These are phyloP conservation scores for Leccinum solheimii DNA, from an alignment of 1,284 basidiomycete genomes.

Conservation along the genomic window DNA sequence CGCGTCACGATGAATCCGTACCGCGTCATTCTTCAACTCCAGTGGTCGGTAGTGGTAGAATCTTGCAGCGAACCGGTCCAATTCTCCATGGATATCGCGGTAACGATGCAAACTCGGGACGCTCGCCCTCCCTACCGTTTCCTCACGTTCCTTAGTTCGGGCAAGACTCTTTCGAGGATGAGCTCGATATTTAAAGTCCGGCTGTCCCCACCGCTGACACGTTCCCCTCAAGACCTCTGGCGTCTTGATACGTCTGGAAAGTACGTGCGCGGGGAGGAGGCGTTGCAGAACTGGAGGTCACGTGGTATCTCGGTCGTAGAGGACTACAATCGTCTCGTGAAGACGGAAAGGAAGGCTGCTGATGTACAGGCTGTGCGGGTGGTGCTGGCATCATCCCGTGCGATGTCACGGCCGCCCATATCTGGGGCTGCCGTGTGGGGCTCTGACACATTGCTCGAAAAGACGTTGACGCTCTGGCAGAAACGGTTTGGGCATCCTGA, in stretches of 20 bases:
- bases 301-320: conserved; percentile 86
- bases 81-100: conserved; percentile 85
- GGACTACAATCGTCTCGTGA: conserved; percentile 74
- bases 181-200: conserved; percentile 81
- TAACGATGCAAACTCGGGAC: conserved; percentile 86
- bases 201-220: conserved; percentile 82
- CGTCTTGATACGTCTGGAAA: conserved; percentile 91
- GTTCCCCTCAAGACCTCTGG: conserved; percentile 90
- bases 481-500: conserved; percentile 75
- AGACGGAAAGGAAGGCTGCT: conserved; percentile 71
- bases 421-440: conserved; percentile 63
- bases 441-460: conserved; percentile 59
- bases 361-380: conserved; percentile 89
- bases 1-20: conserved; percentile 79
- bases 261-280: conserved; percentile 90
- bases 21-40: conserved; percentile 77
- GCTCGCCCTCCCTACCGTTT: conserved; percentile 81
- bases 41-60: conserved; percentile 80
- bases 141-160: conserved; percentile 72
- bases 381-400: conserved; percentile 61
- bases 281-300: conserved; percentile 81
- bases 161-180: conserved; percentile 71
- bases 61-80: conserved; percentile 80
- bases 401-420: conserved; percentile 44
- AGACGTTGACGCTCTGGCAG: conserved; percentile 77